phyloP scores from a whole-genome alignment of 768 basidiomycete genomes.

The Amanita muscaria region DNA sequence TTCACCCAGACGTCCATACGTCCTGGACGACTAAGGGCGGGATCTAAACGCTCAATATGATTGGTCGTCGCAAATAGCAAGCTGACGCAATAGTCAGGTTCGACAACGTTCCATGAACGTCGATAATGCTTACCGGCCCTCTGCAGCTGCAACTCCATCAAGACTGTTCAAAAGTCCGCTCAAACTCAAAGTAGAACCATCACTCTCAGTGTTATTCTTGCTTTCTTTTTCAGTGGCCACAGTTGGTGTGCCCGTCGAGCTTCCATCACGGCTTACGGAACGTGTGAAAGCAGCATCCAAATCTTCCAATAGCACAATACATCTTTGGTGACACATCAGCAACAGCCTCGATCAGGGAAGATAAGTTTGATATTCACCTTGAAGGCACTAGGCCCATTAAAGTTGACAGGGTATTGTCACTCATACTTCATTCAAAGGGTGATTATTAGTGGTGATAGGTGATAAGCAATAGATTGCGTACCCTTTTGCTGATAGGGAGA shows the following conservation, averaged over 20 bases:
- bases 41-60: slow-evolving; percentile 89
- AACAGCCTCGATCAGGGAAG: slow-evolving; percentile 6
- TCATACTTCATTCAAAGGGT: slow-evolving; percentile 50
- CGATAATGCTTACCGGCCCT: slow-evolving; percentile 59
- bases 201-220: slow-evolving; percentile 38
- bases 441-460: slow-evolving; percentile 1
- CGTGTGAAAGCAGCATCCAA: slow-evolving; percentile 89
- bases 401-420: slow-evolving; percentile 79
- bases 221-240: slow-evolving; percentile 32
- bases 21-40: slow-evolving; percentile 79
- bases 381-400: slow-evolving; percentile 86
- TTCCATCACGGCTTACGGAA: slow-evolving; percentile 73
- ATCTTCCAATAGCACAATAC: slow-evolving; percentile 90
- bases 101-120: slow-evolving; percentile 1
- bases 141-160: slow-evolving; percentile 78
- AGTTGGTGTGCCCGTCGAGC: slow-evolving; percentile 68
- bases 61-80: slow-evolving; percentile 90
- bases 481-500: slow-evolving; percentile 85
- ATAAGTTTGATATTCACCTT: slow-evolving; percentile 36
- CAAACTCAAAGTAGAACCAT: slow-evolving; percentile 78
- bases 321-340: slow-evolving; percentile 39
- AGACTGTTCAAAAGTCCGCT: slow-evolving; percentile 82
- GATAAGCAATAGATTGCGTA: slow-evolving; percentile 24
- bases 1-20: slow-evolving; percentile 92
- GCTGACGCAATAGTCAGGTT: slow-evolving; percentile 26